Evolutionary conservation across 192 early-diverging fungal genomes (phyloP).

Genomic region (Lunasporangiospora selenospora): DNA sequence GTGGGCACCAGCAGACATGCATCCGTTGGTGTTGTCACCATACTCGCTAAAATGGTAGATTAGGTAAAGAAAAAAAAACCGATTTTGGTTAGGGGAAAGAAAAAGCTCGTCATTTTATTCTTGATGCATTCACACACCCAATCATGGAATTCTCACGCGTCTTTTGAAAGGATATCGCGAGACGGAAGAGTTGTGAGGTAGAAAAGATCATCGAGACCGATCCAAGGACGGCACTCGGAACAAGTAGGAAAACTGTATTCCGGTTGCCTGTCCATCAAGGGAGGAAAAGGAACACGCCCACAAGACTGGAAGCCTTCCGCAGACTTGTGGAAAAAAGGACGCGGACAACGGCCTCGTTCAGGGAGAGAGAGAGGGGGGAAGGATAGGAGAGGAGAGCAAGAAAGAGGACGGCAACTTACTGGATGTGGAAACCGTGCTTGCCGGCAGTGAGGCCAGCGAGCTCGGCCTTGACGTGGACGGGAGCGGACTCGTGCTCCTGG

Average conservation of each 20-base stretch:
- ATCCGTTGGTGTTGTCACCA: constrained; percentile 84
- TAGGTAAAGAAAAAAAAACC: background rate
- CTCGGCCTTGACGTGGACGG: constrained; percentile 61
- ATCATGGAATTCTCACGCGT: no score
- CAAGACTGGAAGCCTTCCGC: no score
- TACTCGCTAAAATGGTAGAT: constrained; percentile 59
- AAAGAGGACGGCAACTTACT: constrained; percentile 45
- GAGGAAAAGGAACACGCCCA: background rate
- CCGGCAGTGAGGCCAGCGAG: constrained; percentile 72
- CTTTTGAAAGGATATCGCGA: background rate
- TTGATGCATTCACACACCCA: no score
- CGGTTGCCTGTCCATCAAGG: background rate
- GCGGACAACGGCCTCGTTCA: background rate
- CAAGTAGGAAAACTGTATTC: no score
- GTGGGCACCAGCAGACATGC: constrained; percentile 86
- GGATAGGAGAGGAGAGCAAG: background rate
- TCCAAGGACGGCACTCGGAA: no score
- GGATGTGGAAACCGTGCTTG: constrained; percentile 90
- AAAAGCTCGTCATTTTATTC: no score
- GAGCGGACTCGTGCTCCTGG: constrained; percentile 67
- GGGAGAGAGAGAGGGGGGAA: background rate
- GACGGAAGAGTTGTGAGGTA: background rate
- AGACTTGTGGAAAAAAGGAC: background rate
- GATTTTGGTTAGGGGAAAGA: constrained; percentile 1
- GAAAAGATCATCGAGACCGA: background rate